Base-by-base conservation (phyloP, 2,329 filamentous ascomycete species). In the Trichophyton schoenleinii region DNA sequence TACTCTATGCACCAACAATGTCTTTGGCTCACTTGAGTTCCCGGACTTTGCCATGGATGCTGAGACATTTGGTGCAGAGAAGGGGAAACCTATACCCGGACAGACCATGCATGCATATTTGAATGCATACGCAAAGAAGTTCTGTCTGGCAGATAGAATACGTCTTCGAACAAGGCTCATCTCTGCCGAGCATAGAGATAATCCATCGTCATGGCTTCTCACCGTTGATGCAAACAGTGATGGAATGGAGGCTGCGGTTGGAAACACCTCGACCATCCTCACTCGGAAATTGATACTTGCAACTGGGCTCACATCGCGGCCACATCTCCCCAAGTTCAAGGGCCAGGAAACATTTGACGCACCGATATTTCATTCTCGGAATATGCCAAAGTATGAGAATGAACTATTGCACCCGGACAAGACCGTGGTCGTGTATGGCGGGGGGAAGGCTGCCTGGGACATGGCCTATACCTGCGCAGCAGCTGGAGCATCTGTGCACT, bases 1-100 rank as follows among this genome's bases (percentile, higher is more conserved):
- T 0, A 84, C 83, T 0, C 78, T 92, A 57, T 87, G 84, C 67
- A 85, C 82, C 60, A 91, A 92, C 72, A 91, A 91, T 68, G 80
- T 89, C 70, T 71, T 86, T 9, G 87, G 87, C 2, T 87, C 83
- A 0, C 89, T 86, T 66, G 86, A 91, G 70, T 90, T 82, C 67
- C 83, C 83, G 0, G 88, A 89, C 67, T 89, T 88, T 63, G 86
- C 87, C 18, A 87, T 91, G 83, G 77, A 80, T 62, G 71, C 75
- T 6, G 78, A 79, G 20, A 77, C 73, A 0, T 85, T 81, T 66
- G 75, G 74, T 0, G 71, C 78, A 22, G 68, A 77, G 58, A 66
- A 70, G 5, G 81, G 80, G 15, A 70, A 85, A 59, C 83, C 87
- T 68, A 81, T 88, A 57, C 80, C 83, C 0, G 85, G 82, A 0